These are phyloP conservation scores for Myxozyma nipponensis DNA, from an alignment of 805 yeast genomes.

Conservation along the genomic window DNA sequence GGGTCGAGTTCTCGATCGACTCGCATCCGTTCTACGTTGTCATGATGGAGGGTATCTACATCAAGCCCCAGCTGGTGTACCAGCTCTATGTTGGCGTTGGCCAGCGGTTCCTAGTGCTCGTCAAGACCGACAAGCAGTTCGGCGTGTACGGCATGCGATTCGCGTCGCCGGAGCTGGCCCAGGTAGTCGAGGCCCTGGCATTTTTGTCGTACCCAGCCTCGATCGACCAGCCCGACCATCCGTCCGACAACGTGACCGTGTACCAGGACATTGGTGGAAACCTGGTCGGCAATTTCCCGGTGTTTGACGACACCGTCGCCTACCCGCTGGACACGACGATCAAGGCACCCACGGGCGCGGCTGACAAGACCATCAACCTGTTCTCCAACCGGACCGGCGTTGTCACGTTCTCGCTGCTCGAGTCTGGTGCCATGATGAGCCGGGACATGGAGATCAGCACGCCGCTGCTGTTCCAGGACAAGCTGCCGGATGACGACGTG, in stretches of 20 bases:
- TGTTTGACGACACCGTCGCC: too few species aligned
- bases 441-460: neutral
- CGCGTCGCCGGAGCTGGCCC: constrained; percentile 1
- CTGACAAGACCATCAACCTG: constrained; percentile 4
- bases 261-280: too few species aligned
- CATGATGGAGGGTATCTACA: constrained; percentile 3
- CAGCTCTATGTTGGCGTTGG: constrained; percentile 4
- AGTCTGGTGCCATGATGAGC: constrained; percentile 3
- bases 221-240: too few species aligned
- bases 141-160: constrained; percentile 20
- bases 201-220: constrained; percentile 5
- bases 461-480: constrained; percentile 3
- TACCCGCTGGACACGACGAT: too few species aligned
- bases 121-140: constrained; percentile 64
- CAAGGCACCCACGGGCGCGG: too few species aligned
- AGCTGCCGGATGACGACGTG: neutral
- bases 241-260: too few species aligned
- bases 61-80: constrained; percentile 7
- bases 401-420: neutral
- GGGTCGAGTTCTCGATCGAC: constrained; percentile 5
- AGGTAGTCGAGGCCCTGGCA: constrained; percentile 4
- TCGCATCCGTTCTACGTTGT: constrained; percentile 7
- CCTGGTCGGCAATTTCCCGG: too few species aligned
- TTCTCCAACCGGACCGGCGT: neutral
- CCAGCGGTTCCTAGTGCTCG: constrained; percentile 6